Conservation (phyloP, 1,284 basidiomycete species). For the Hemileia vastatrix region DNA sequence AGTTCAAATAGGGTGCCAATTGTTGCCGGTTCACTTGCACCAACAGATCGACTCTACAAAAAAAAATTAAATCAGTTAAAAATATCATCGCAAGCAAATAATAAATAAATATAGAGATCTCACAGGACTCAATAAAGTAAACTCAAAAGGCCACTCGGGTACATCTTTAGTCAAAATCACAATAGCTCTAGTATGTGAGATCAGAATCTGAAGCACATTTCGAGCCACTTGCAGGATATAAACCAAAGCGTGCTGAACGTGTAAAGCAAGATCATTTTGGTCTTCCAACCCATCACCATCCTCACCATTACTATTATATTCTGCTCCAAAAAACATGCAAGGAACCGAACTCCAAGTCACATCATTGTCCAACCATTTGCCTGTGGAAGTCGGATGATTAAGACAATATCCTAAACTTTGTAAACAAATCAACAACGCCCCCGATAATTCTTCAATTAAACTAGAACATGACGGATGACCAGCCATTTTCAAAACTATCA, state of each 20-base stretch:
- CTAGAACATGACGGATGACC: conserved; percentile 14
- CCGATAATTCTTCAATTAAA: conserved; percentile 9
- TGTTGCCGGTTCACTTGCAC: conserved; percentile 15
- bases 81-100: background rate
- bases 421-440: conserved; percentile 8
- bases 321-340: no score
- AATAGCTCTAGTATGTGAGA: conserved; percentile 22
- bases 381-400: conserved; percentile 19
- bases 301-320: no score
- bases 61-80: no score
- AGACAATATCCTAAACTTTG: conserved; percentile 22
- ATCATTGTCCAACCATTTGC: conserved; percentile 23
- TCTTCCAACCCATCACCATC: background rate
- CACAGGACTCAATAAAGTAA: conserved; percentile 17
- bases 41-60: conserved; percentile 21
- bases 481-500: conserved; percentile 17
- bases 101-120: conserved; percentile 1
- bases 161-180: conserved; percentile 14
- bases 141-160: conserved; percentile 19
- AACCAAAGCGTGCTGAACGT: conserved; percentile 21
- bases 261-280: conserved; percentile 10
- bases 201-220: conserved; percentile 17
- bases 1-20: conserved; percentile 20
- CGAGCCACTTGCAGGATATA: conserved; percentile 19
- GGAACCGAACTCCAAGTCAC: conserved; percentile 11